Base-by-base conservation (phyloP, 768 basidiomycete species). In the Tricholoma terreum region DNA sequence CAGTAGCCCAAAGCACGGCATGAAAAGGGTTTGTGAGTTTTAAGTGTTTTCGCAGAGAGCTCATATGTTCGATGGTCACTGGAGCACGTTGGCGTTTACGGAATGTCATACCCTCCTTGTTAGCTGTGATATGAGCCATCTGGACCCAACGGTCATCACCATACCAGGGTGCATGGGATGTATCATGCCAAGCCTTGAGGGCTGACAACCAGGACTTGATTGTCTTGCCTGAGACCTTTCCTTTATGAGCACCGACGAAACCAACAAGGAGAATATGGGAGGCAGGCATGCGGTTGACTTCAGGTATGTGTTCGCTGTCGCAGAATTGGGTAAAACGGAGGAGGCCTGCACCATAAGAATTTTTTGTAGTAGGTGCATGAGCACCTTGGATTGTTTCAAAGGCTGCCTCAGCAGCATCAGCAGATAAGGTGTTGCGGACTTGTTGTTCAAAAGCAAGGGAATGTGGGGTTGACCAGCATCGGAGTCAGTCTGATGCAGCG, bases 241-340 rank as follows among this genome's bases (percentile, higher is more conserved):
- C 67, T 2, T 24, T 27, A 54, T 58, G 42, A 0, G 57, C n/a
- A 0, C 69, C 66, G 0, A 68, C 43, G 40, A 78, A 78, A 8
- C 63, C 61, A 0, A 67, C 42, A 3, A 78, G 58, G 3, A 77
- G 66, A 11, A 59, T 15, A 6, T 70, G 59, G 3, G 63, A 64
- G 0, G 71, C 76, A 1, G 71, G 76, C 70, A 75, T 76, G 11
- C 65, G 65, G 4, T 42, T 45, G 7, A 19, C 51, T 53, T 77
- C 72, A 0, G 69, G 45, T 4, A 78, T 69, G 2, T 51, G 4
- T 1, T 58, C 22, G 2, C 43, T 33, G 53, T 80, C 69, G 42
- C n/a, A 77, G 55, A 72, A 78, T 54, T 77, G 71, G 0, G 63
- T 69, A 64, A 73, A 78, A 0, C 65, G 58, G 0, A 73, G 65